A percentile compares a stretch with the other conserved stretches of the same genome.
These are phyloP conservation scores for Globisporangium orthogonon DNA, from an alignment of 352 stramenopile genomes.

Conservation along the genomic window DNA sequence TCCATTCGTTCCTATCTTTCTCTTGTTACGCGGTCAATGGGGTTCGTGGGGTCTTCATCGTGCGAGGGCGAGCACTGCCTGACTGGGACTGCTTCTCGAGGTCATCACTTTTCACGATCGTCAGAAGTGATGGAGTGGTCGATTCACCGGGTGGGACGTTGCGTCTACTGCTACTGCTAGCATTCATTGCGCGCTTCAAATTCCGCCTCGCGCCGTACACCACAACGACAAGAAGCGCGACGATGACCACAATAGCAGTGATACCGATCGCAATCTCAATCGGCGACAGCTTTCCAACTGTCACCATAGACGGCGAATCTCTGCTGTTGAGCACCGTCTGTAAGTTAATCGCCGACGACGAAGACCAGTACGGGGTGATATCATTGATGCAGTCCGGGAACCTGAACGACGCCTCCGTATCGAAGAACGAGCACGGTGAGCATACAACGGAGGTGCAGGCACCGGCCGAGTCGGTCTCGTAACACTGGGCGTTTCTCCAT, in stretches of 20 bases:
- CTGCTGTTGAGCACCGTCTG: neutral
- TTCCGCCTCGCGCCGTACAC: neutral
- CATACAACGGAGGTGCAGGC: slow-evolving; percentile 7
- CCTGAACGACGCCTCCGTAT: slow-evolving; percentile 7
- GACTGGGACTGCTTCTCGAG: neutral
- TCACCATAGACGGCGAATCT: neutral
- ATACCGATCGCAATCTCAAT: neutral
- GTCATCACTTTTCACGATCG: slow-evolving; percentile 1
- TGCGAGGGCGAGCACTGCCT: neutral
- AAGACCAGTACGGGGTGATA: slow-evolving; percentile 6
- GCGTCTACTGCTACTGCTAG: neutral
- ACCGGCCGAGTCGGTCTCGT: neutral
- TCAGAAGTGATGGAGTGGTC: neutral
- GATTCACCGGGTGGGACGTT: too few species aligned
- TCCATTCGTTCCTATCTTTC: neutral
- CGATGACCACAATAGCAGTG: neutral
- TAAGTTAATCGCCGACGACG: neutral
- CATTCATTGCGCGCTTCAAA: neutral
- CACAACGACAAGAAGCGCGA: slow-evolving; percentile 3
- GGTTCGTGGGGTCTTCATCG: slow-evolving; percentile 4
- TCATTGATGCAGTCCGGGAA: slow-evolving; percentile 9
- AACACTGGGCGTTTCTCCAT: slow-evolving; percentile 11
- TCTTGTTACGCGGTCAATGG: neutral
- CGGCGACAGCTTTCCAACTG: neutral
- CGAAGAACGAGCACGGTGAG: slow-evolving; percentile 11